Evolutionary conservation across 139 green algal genomes (phyloP).

Genomic region (Pseudopediastrum boryanum): DNA sequence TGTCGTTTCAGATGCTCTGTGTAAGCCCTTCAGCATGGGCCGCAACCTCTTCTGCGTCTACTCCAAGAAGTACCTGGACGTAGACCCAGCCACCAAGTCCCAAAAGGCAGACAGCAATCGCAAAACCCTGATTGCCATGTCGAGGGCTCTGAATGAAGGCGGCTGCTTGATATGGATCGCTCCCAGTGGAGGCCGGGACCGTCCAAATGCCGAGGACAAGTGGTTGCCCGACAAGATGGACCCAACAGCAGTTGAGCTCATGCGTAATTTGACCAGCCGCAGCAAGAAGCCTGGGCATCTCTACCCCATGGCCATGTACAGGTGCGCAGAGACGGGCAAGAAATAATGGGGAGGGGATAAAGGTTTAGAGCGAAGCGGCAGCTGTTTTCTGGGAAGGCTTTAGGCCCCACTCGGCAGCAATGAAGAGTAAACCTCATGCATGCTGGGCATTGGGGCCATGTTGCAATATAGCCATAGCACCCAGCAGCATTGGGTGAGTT

Average conservation of each 20-base stretch:
- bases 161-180: constrained; percentile 29
- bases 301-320: constrained; percentile 94
- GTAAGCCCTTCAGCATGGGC: constrained; percentile 99
- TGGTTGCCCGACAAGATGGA: constrained; percentile 87
- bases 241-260: constrained; percentile 88
- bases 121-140: constrained; percentile 81
- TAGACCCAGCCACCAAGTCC: constrained; percentile 85
- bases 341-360: too few relatives aligned
- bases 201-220: constrained; percentile 59
- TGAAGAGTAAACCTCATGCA: too few relatives aligned
- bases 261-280: constrained; percentile 71
- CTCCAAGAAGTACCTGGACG: constrained; percentile 97
- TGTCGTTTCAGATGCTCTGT: constrained; percentile 95
- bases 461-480: too few relatives aligned
- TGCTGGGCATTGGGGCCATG: too few relatives aligned
- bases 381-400: too few relatives aligned
- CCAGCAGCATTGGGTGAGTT: too few relatives aligned
- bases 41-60: constrained; percentile 99
- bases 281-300: constrained; percentile 81
- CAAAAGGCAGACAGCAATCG: constrained; percentile 92
- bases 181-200: constrained; percentile 77
- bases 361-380: too few relatives aligned
- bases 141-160: constrained; percentile 66
- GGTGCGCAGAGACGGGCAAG: too few relatives aligned
- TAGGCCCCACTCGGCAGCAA: too few relatives aligned